These are phyloP conservation scores for Lactifluus volemus DNA, from an alignment of 768 basidiomycete genomes.

Conservation along the genomic window DNA sequence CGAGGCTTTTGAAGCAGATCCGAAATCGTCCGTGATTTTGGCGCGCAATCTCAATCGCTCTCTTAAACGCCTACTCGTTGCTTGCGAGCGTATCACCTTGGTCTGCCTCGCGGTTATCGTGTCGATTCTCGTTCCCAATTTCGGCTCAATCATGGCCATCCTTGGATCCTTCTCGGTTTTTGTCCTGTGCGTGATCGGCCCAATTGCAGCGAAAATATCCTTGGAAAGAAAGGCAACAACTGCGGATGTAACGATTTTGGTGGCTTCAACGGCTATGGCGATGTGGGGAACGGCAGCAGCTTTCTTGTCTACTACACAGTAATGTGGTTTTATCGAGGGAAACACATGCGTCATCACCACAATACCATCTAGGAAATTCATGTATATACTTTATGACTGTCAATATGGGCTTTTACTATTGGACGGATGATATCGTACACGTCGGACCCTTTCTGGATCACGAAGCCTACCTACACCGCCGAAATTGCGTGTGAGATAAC, in stretches of 20 bases:
- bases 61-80: constrained; percentile 34
- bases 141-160: constrained; percentile 80
- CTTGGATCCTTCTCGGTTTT: constrained; percentile 84
- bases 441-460: background rate
- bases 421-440: background rate
- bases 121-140: constrained; percentile 72
- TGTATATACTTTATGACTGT: background rate
- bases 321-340: background rate
- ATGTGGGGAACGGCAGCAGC: constrained; percentile 69
- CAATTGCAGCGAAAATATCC: constrained; percentile 60
- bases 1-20: constrained; percentile 19
- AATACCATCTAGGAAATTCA: background rate
- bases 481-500: constrained; percentile 65
- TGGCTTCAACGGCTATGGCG: constrained; percentile 53
- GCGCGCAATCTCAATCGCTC: constrained; percentile 25
- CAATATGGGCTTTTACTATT: background rate
- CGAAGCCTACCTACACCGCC: constrained; percentile 33
- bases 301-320: constrained; percentile 33
- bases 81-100: constrained; percentile 49
- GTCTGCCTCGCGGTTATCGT: constrained; percentile 53
- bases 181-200: constrained; percentile 46
- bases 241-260: constrained; percentile 49
- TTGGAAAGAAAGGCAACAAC: constrained; percentile 40
- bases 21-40: constrained; percentile 16
- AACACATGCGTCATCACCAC: background rate